Evolutionary conservation across 2,329 filamentous ascomycete species (phyloP), one percentile per base, ranked within the genome.

Genomic region (Myriosclerotinia scirpicola): DNA sequence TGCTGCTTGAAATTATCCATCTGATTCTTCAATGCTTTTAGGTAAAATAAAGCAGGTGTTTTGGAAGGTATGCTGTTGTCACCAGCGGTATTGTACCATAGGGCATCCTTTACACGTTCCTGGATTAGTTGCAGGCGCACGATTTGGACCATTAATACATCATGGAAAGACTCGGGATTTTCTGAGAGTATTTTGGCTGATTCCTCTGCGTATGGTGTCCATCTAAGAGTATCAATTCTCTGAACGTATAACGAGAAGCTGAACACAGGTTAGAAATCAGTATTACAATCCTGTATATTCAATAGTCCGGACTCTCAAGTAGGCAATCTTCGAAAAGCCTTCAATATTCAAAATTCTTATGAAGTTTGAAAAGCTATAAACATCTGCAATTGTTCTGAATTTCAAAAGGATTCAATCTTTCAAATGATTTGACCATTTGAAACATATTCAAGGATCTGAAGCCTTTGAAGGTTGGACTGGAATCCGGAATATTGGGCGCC

Each of bases 171-270:
- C 65, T 87, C 82, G 9, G 78, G 79, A 1, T 79, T 76, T 20
- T 79, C 76, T 5, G 78, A 76, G 0, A 89, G 76, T 1, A 79
- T 69, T 5, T 79, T 75, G 0, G 88, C 76, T 46, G 81, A 84
- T 46, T 87, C 84, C 40, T 87, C 85, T 78, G 89, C 82, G 62
- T 86, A 81, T 1, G 81, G 70, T 0, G 82, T 87, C 86, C 86
- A 90, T 2, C 78, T 79, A 59, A 88, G 77, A 2, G 80, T 72
- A 63, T 87, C 84, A 60, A 81, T 78, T 55, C 81, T 80, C 34
- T 80, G 80, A 17, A 84, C 76, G 63, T 78, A 81, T 3, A 73
- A 77, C 58, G 77, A 74, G 66, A 75, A 74, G 67, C 77, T 80
- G 64, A 6, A 67, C 61, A 71, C 5, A 74, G 73, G 56, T 65